Percentiles rank a stretch among this genome's conserved stretches.
Conservation (phyloP, 345 rosid species). For the Citrus medica region DNA sequence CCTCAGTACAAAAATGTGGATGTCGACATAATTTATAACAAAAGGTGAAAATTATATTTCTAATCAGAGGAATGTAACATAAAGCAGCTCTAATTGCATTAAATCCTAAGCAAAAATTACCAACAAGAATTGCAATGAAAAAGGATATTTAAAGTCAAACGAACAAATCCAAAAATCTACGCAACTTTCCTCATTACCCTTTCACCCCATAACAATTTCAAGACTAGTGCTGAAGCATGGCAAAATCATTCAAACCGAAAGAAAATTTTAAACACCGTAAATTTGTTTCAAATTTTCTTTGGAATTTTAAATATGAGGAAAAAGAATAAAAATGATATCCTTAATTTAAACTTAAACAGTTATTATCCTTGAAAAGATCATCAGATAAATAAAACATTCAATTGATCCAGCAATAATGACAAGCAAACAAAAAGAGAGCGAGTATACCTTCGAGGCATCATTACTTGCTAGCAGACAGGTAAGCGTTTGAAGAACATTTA, state of each 20-base stretch:
- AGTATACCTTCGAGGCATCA: constrained; percentile 80
- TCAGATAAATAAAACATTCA: constrained; percentile 8
- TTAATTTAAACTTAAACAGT: background rate
- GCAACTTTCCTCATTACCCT: background rate
- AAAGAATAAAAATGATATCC: background rate
- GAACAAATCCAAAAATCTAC: background rate
- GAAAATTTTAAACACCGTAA: background rate
- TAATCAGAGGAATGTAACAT: background rate
- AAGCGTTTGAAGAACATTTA: constrained; percentile 83
- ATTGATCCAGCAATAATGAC: background rate
- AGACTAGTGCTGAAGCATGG: background rate
- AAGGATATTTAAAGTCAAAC: background rate
- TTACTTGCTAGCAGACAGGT: constrained; percentile 75
- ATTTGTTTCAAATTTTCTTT: background rate
- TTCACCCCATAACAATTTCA: background rate
- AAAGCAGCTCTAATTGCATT: background rate
- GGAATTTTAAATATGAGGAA: background rate
- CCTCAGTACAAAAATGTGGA: no score
- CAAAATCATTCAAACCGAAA: background rate
- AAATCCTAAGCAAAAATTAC: no score
- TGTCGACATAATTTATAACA: background rate
- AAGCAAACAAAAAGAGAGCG: constrained; percentile 8
- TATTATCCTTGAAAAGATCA: background rate
- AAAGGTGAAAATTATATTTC: background rate
- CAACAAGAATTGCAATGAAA: background rate